phyloP scores from a whole-genome alignment of 2,329 filamentous ascomycete genomes.

The Knufia petricola region DNA sequence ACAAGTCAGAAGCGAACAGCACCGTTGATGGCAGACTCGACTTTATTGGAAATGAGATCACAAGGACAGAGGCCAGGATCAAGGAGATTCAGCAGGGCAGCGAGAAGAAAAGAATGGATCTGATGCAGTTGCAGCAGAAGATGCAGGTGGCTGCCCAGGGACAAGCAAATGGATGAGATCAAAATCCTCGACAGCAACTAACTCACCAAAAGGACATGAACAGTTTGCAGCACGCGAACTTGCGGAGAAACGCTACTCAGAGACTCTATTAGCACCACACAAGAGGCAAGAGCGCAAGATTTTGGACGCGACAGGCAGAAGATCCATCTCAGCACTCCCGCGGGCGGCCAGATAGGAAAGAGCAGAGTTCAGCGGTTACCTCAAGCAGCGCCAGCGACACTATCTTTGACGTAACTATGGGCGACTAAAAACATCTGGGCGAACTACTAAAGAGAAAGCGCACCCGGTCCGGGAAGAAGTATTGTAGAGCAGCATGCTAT shows the following conservation, averaged over 20 bases:
- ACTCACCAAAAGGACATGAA: neutral
- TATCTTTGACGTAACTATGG: too few species aligned
- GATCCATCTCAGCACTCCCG: neutral
- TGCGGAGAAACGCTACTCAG: too few species aligned
- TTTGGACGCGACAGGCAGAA: too few species aligned
- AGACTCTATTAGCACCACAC: too few species aligned
- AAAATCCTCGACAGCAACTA: neutral
- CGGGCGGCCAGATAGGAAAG: neutral
- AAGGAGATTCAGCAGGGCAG: slow-evolving; percentile 53
- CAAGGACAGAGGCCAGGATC: slow-evolving; percentile 58
- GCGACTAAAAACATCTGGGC: too few species aligned
- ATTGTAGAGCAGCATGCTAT: neutral
- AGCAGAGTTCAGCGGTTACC: too few species aligned
- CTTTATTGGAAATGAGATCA: slow-evolving; percentile 87
- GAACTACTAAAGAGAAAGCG: neutral
- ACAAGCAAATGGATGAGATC: slow-evolving; percentile 9
- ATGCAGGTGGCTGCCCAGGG: slow-evolving; percentile 20
- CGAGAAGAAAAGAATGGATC: slow-evolving; percentile 56
- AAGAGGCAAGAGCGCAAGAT: too few species aligned
- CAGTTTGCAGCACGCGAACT: too few species aligned
- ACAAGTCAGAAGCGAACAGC: slow-evolving; percentile 78
- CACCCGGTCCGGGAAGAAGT: neutral
- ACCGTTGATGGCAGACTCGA: slow-evolving; percentile 84
- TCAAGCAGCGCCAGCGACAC: too few species aligned
- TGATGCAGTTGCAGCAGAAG: slow-evolving; percentile 28